A percentile compares a stretch with the other conserved stretches of the same genome.
Conservation (phyloP, 2,329 filamentous ascomycete genomes). For the Fusarium drepaniforme region DNA sequence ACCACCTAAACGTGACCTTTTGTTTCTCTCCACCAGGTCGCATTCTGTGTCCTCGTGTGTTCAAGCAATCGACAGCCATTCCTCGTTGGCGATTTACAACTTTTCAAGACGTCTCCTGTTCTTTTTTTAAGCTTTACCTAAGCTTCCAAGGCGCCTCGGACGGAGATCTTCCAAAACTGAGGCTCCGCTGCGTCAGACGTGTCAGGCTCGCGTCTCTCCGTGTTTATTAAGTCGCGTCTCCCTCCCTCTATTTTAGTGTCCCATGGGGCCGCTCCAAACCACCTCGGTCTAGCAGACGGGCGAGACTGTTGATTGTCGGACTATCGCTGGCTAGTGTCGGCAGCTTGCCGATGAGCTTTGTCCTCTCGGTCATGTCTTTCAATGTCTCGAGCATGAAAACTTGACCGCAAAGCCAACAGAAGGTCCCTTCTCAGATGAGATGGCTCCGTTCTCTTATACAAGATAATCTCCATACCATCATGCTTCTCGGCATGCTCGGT, state of each 20-base stretch:
- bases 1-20: conserved; percentile 3
- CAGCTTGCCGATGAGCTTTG: background rate
- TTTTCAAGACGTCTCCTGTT: conserved; percentile 14
- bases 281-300: conserved; percentile 11
- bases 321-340: background rate
- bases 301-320: background rate
- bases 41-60: conserved; percentile 12
- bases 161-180: background rate
- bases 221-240: conserved; percentile 26
- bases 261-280: conserved; percentile 12
- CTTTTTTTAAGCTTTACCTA: conserved; percentile 19
- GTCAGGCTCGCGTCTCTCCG: conserved; percentile 19
- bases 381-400: background rate
- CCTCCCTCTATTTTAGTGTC: conserved; percentile 14
- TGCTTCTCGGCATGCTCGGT: conserved; percentile 11
- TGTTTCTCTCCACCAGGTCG: conserved; percentile 32
- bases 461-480: conserved; percentile 4
- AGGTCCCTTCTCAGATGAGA: background rate
- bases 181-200: conserved; percentile 15
- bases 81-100: conserved; percentile 5
- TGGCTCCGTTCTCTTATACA: background rate
- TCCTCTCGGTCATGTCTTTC: background rate
- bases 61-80: conserved; percentile 27
- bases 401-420: background rate
- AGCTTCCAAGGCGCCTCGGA: background rate